Evolutionary conservation across 257 asterid species (phyloP).

Genomic region (Parsonsia alboflavescens): DNA sequence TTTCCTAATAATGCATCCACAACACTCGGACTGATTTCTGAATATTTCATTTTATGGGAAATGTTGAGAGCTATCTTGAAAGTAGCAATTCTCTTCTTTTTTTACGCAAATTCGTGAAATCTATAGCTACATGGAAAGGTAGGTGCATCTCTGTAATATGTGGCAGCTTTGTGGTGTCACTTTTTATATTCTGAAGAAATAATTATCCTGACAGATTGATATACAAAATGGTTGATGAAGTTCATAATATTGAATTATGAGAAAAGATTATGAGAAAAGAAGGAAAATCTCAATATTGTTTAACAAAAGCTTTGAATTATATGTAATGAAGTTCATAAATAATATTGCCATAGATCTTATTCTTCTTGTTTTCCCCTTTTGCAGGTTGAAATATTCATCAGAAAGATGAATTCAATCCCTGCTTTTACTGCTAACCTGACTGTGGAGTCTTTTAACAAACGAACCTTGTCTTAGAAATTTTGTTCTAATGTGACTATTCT

Average conservation of each 20-base stretch:
- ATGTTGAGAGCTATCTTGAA: background rate
- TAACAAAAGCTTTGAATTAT: background rate
- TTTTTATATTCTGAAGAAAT: background rate
- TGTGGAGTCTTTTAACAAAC: constrained; percentile 83
- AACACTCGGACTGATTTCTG: background rate
- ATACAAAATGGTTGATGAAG: too few relatives aligned
- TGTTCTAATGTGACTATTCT: background rate
- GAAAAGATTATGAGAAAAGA: too few relatives aligned
- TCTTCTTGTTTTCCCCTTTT: background rate
- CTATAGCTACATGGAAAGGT: background rate
- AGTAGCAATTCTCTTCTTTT: background rate
- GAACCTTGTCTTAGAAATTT: constrained; percentile 63
- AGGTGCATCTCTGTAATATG: background rate
- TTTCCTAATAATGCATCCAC: too few relatives aligned
- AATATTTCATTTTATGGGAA: background rate
- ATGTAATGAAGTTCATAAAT: background rate
- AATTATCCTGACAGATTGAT: too few relatives aligned
- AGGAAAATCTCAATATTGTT: background rate
- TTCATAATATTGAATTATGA: too few relatives aligned
- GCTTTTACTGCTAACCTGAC: constrained; percentile 95
- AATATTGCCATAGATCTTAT: background rate
- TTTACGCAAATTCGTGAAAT: background rate
- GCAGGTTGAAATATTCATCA: constrained; percentile 79
- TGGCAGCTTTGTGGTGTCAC: background rate
- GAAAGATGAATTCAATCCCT: constrained; percentile 83